phyloP scores from a whole-genome alignment of 1,284 basidiomycete genomes.

The Earliella scabrosa region DNA sequence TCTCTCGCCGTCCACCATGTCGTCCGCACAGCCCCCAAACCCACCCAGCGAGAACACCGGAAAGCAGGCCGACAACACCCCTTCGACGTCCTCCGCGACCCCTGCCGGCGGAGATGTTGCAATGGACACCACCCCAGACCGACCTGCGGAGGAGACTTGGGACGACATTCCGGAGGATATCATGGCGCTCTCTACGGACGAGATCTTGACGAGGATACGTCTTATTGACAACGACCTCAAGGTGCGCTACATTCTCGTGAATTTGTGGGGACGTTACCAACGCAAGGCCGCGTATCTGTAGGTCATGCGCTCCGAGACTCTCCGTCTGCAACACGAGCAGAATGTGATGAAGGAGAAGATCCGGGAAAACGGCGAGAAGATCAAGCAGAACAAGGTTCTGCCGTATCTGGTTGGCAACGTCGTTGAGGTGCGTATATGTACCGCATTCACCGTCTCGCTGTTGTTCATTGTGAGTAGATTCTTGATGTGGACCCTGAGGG shows the following conservation, averaged over 20 bases:
- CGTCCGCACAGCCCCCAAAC: constrained; percentile 61
- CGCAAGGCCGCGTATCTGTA: constrained; percentile 35
- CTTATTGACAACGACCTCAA: constrained; percentile 96
- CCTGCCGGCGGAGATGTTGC: constrained; percentile 43
- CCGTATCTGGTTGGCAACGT: constrained; percentile 99
- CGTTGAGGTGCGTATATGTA: constrained; percentile 72
- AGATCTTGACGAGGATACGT: constrained; percentile 85
- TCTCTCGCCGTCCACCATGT: constrained; percentile 49
- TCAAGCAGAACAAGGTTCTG: constrained; percentile 99
- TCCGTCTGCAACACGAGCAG: constrained; percentile 93
- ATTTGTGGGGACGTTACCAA: no score
- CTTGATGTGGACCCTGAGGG: constrained; percentile 93
- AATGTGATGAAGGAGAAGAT: constrained; percentile 98
- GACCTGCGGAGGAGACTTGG: constrained; percentile 76
- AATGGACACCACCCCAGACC: constrained; percentile 78
- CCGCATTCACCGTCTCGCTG: background rate
- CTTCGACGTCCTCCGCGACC: constrained; percentile 38
- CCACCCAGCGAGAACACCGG: constrained; percentile 52
- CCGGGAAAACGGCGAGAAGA: constrained; percentile 97
- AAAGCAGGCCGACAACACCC: constrained; percentile 49
- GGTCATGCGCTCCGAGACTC: constrained; percentile 95
- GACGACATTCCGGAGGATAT: constrained; percentile 86
- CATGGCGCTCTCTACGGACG: constrained; percentile 73
- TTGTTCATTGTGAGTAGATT: constrained; percentile 59
- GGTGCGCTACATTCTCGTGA: no score